phyloP scores from a whole-genome alignment of 345 rosid genomes.

The Melaleuca quinquenervia region DNA sequence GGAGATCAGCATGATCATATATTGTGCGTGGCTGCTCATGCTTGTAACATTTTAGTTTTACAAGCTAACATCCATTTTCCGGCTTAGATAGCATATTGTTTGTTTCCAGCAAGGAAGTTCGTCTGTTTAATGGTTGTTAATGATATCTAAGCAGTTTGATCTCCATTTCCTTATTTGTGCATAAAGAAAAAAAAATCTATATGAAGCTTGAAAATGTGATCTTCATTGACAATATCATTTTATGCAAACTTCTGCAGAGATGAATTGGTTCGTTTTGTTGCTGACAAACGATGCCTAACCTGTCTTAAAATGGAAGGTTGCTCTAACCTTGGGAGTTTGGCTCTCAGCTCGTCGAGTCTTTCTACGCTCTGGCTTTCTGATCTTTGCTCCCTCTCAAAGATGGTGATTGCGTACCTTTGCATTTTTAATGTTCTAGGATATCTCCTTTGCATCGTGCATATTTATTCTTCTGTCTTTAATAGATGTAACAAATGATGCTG shows the following conservation, averaged over 20 bases:
- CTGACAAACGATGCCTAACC: slow-evolving; percentile 70
- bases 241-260: slow-evolving; percentile 38
- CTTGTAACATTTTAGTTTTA: not conserved
- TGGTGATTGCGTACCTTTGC: slow-evolving; percentile 30
- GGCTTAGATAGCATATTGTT: not conserved
- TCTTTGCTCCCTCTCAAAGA: slow-evolving; percentile 65
- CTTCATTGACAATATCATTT: not conserved
- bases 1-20: not conserved
- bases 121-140: not conserved
- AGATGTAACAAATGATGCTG: not conserved
- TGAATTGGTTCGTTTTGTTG: slow-evolving; percentile 91
- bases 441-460: not conserved
- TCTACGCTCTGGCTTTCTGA: slow-evolving; percentile 84
- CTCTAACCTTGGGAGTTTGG: slow-evolving; percentile 71
- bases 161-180: not conserved
- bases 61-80: not conserved
- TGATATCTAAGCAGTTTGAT: not conserved
- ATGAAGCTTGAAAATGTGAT: not conserved
- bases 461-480: not conserved
- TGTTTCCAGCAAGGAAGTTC: not conserved
- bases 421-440: not conserved
- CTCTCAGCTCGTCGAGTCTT: slow-evolving; percentile 73
- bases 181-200: not conserved
- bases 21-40: not conserved
- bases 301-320: slow-evolving; percentile 95